phyloP scores from a whole-genome alignment of 2,329 filamentous ascomycete genomes.

The Diaporthe destruens region DNA sequence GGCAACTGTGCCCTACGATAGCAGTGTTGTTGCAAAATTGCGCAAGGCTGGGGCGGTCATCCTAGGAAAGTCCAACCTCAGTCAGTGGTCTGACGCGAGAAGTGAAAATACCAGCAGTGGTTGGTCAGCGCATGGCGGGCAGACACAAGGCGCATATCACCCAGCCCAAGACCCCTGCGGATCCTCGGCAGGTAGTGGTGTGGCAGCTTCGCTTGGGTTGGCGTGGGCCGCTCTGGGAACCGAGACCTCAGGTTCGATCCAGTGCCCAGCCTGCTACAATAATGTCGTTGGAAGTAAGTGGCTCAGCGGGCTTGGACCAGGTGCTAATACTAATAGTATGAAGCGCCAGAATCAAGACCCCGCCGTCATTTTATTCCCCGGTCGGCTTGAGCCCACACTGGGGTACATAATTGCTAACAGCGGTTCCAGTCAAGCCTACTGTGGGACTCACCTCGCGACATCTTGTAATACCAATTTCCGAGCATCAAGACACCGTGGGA shows the following conservation, averaged over 20 bases:
- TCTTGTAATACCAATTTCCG: conserved; percentile 73
- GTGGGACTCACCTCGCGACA: conserved; percentile 72
- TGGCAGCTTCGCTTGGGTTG: conserved; percentile 69
- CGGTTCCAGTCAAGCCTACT: conserved; percentile 67
- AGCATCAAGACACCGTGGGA: conserved; percentile 74
- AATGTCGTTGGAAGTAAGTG: conserved; percentile 37
- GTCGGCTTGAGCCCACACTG: too few species aligned
- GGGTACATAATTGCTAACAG: not conserved
- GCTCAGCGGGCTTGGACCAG: not conserved
- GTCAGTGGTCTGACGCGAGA: conserved; percentile 73
- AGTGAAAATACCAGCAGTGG: conserved; percentile 70
- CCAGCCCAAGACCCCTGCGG: conserved; percentile 72
- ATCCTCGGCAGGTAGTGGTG: conserved; percentile 72
- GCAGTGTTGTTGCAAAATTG: conserved; percentile 69
- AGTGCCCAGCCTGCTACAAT: conserved; percentile 28
- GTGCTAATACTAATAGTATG: too few species aligned
- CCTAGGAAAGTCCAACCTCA: conserved; percentile 73
- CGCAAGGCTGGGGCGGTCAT: conserved; percentile 71
- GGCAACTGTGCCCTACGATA: conserved; percentile 65
- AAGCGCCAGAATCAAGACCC: not conserved
- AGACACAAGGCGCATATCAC: conserved; percentile 72
- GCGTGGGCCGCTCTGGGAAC: conserved; percentile 58
- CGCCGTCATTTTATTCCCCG: not conserved
- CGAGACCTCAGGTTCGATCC: conserved; percentile 35
- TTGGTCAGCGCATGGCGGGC: conserved; percentile 75